Evolutionary conservation across 345 rosid genomes (phyloP).

Genomic region (Zanthoxylum bungeanum): DNA sequence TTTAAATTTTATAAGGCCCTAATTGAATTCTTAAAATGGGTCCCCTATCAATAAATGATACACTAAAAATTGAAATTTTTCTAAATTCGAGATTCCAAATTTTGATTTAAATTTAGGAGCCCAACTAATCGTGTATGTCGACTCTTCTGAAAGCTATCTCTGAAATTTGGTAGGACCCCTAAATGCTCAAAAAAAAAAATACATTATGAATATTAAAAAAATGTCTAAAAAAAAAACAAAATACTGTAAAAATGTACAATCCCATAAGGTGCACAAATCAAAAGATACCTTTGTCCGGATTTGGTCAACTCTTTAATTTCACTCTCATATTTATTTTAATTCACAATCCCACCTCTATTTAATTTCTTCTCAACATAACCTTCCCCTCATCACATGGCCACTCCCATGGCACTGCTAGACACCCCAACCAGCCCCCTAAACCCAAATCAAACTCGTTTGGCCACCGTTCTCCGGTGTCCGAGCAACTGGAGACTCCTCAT

Average conservation of each 20-base stretch:
- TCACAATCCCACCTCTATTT: not conserved
- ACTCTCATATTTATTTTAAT: not conserved
- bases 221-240: not conserved
- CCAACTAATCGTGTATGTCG: no score
- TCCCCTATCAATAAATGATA: no score
- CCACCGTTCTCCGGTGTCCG: constrained; percentile 20
- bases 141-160: no score
- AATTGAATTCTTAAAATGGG: no score
- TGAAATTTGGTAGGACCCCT: no score
- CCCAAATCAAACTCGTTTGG: not conserved
- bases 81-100: no score
- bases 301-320: constrained; percentile 5
- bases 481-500: constrained; percentile 33
- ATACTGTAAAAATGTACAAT: not conserved
- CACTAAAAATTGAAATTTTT: no score
- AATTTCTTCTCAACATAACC: not conserved
- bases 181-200: not conserved
- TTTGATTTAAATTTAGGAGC: no score
- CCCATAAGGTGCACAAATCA: not conserved
- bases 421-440: constrained; percentile 8
- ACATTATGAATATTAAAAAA: no score
- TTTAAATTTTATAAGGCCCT: no score
- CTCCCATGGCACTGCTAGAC: constrained; percentile 24
- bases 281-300: constrained; percentile 19
- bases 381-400: constrained; percentile 7